These are phyloP conservation scores for Termitomyces sp. DNA, from an alignment of 768 basidiomycete species.

Conservation along the genomic window DNA sequence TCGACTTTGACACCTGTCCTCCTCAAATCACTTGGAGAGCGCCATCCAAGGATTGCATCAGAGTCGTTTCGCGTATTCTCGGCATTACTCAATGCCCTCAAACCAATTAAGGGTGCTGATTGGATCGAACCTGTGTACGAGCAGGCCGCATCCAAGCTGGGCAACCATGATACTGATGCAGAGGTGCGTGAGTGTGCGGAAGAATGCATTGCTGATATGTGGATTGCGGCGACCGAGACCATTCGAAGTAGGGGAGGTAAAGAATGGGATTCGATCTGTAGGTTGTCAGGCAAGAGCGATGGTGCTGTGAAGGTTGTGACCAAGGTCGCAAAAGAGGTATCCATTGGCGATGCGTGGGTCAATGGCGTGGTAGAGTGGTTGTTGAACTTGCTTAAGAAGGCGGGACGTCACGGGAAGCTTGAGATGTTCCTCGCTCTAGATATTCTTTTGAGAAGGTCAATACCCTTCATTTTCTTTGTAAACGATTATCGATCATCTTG, in stretches of 20 bases:
- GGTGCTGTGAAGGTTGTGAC: constrained; percentile 79
- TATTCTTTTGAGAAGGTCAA: constrained; percentile 62
- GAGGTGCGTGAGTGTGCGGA: constrained; percentile 85
- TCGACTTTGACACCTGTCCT: constrained; percentile 68
- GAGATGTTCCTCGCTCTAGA: constrained; percentile 79
- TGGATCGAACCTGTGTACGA: constrained; percentile 75
- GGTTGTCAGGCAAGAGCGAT: constrained; percentile 64
- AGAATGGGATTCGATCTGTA: constrained; percentile 81
- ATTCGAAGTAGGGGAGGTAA: constrained; percentile 57
- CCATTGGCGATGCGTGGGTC: constrained; percentile 74
- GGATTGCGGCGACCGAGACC: constrained; percentile 80
- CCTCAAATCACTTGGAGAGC: constrained; percentile 69
- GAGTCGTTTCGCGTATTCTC: constrained; percentile 89
- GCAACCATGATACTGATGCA: constrained; percentile 81
- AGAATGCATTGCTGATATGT: constrained; percentile 78
- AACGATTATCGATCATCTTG: not conserved
- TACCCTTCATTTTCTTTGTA: not conserved
- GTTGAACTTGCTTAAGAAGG: constrained; percentile 69
- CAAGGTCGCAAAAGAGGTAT: constrained; percentile 73
- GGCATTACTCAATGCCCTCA: constrained; percentile 68
- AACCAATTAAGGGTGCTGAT: constrained; percentile 57
- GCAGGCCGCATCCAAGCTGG: constrained; percentile 66
- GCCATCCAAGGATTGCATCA: constrained; percentile 83
- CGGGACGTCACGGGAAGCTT: constrained; percentile 70
- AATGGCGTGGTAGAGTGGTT: constrained; percentile 76